phyloP scores from a whole-genome alignment of 2,329 filamentous ascomycete genomes.

The Arthrobotrys sphaeroides region DNA sequence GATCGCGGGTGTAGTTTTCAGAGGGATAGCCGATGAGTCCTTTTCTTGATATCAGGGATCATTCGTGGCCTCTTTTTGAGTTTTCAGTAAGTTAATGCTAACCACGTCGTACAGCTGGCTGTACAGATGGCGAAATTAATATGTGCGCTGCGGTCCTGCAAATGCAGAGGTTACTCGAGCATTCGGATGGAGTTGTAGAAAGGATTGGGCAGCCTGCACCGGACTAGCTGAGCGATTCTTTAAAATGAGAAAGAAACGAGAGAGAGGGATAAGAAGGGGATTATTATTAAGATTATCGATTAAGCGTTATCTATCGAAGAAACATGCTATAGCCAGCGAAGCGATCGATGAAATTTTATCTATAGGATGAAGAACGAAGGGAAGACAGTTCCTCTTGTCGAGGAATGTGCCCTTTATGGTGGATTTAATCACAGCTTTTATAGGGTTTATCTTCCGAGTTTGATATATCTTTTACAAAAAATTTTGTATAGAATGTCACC shows the following conservation, averaged over 20 bases:
- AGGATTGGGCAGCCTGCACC: conserved; percentile 21
- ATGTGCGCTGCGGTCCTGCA: too few relatives aligned
- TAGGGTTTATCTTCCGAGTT: too few relatives aligned
- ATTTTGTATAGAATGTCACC: too few relatives aligned
- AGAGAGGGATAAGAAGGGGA: not conserved
- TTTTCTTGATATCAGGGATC: not conserved
- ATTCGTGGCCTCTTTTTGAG: not conserved
- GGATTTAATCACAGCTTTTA: too few relatives aligned
- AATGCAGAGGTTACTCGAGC: not conserved
- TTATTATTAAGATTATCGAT: not conserved
- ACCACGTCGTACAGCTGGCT: too few relatives aligned
- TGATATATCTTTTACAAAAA: too few relatives aligned
- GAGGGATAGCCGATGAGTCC: not conserved
- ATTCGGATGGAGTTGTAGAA: conserved; percentile 21
- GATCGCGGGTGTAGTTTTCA: conserved; percentile 6
- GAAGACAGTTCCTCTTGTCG: too few relatives aligned
- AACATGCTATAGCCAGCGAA: too few relatives aligned
- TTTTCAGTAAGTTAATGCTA: not conserved
- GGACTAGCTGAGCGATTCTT: too few relatives aligned
- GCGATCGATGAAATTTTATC: too few relatives aligned
- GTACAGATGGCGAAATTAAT: too few relatives aligned
- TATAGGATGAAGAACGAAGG: conserved; percentile 1
- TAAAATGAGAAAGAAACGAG: not conserved
- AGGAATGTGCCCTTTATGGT: too few relatives aligned
- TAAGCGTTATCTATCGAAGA: not conserved